Evolutionary conservation across 805 yeast genomes (phyloP).

Genomic region (Wickerhamomyces hampshirensis): DNA sequence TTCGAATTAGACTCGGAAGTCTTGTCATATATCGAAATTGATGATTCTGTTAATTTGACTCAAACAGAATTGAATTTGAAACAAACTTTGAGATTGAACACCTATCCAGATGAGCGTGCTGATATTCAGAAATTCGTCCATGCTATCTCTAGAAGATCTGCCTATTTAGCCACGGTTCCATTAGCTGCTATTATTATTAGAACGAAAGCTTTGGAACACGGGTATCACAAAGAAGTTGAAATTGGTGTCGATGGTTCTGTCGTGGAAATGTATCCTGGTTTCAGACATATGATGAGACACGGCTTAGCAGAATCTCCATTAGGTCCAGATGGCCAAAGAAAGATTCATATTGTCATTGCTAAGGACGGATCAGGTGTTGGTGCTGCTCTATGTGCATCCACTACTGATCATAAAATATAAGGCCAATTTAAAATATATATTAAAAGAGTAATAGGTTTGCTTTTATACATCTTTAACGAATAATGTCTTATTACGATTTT

Average conservation of each 20-base stretch:
- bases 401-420: constrained; percentile 1
- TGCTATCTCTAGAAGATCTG: constrained; percentile 86
- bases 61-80: constrained; percentile 66
- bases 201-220: constrained; percentile 54
- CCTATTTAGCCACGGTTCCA: constrained; percentile 83
- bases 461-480: not conserved
- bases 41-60: constrained; percentile 66
- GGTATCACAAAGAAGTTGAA: constrained; percentile 71
- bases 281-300: constrained; percentile 71
- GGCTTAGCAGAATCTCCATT: constrained; percentile 68
- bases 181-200: constrained; percentile 73
- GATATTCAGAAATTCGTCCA: constrained; percentile 70
- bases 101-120: constrained; percentile 64
- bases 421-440: not conserved
- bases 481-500: not conserved
- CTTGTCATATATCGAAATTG: constrained; percentile 82
- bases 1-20: constrained; percentile 80
- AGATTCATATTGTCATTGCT: constrained; percentile 73
- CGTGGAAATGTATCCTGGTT: constrained; percentile 90
- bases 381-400: constrained; percentile 78
- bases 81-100: constrained; percentile 64
- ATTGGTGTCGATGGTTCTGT: constrained; percentile 96
- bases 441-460: not conserved
- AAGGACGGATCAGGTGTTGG: constrained; percentile 98
- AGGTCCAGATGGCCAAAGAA: constrained; percentile 70